Base-by-base conservation (phyloP, 2,329 filamentous ascomycete genomes). In the Xylariaceae sp. region DNA sequence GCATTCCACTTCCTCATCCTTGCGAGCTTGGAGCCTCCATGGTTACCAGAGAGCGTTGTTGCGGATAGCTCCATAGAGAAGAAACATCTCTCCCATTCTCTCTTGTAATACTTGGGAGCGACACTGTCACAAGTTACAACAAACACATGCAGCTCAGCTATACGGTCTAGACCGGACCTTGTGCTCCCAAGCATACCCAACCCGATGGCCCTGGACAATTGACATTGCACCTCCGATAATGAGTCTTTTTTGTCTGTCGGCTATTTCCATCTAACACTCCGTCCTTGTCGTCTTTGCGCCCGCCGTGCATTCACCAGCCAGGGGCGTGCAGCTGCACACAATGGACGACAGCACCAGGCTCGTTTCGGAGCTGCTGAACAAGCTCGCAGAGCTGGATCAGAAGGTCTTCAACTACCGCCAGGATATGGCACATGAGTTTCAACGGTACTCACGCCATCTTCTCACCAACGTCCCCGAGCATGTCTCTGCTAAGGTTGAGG, bases 361-460 rank as follows among this genome's bases (percentile, higher is more conserved):
- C 54, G 70, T 78, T 56, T 70, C 73, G 48, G 74, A 76, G 66
- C 73, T 83, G 62, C 71, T 75, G 58, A 68, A 67, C 59, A 79
- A 76, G 72, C 76, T 81, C 56, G 68, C 67, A 60, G 72, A 81
- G 59, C 77, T 84, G 45, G 78, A 85, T 61, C 68, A 71, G 62
- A 78, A 77, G 63, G 78, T 85, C 60, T 73, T 70, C 52, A 69
- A 73, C 52, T 82, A 80, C 67, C 78, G 77, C 57, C 74, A 74
- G 62, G 76, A 80, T 55, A 75, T 83, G 73, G 72, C 77, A 45
- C 65, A 71, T 55, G 77, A 83, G 58, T 85, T 83, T 61, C 70
- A 75, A 49, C 73, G 72, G 56, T 77, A 81, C 66, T 75, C 76
- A 54, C 71, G 73, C 48, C 66, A 73, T 44, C 67, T 80, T 49